phyloP scores from a whole-genome alignment of 257 asterid species.

The Cruciata laevipes region DNA sequence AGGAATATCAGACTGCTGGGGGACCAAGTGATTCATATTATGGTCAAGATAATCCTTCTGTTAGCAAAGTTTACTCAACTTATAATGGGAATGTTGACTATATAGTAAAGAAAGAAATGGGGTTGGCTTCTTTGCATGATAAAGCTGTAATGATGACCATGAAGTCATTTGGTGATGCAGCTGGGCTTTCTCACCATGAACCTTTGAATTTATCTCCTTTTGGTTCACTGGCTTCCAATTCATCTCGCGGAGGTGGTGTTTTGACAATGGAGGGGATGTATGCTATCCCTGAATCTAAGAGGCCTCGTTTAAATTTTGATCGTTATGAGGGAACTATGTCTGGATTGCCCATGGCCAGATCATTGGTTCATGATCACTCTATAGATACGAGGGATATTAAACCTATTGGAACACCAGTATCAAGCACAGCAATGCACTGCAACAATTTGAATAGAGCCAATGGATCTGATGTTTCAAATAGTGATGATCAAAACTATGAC shows the following conservation, averaged over 20 bases:
- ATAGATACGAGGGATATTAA: conserved; percentile 23
- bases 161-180: conserved; percentile 23
- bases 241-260: conserved; percentile 23
- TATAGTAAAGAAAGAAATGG: conserved; percentile 16
- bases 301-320: conserved; percentile 22
- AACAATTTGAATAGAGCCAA: conserved; percentile 25
- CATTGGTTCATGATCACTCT: conserved; percentile 23
- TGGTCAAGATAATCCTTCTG: conserved; percentile 19
- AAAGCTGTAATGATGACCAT: conserved; percentile 16
- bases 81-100: conserved; percentile 12
- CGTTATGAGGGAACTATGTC: conserved; percentile 20
- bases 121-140: conserved; percentile 19
- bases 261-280: conserved; percentile 31
- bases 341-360: conserved; percentile 21
- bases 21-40: conserved; percentile 16
- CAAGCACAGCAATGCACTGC: conserved; percentile 23
- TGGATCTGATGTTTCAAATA: conserved; percentile 19
- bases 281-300: conserved; percentile 24
- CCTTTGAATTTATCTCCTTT: conserved; percentile 24
- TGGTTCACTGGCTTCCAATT: conserved; percentile 20
- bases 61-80: conserved; percentile 19
- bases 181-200: conserved; percentile 21
- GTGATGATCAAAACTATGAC: conserved; percentile 21
- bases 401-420: conserved; percentile 19
- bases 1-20: conserved; percentile 8